Base-by-base conservation (phyloP, 352 stramenopile species). In the Pythium dissimile region DNA sequence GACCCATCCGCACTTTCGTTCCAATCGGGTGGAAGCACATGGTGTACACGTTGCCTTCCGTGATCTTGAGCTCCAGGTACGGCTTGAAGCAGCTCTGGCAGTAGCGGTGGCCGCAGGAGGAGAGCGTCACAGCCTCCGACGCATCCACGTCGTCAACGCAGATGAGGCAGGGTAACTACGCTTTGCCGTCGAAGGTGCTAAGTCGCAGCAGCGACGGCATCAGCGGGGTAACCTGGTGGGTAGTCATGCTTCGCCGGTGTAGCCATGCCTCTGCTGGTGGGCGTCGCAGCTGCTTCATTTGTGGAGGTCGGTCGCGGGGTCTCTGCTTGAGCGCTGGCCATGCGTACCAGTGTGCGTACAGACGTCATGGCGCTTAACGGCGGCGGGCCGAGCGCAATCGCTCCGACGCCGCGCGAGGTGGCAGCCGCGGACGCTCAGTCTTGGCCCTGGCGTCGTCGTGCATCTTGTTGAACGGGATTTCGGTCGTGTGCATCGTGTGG, bases 161-260 rank as follows among this genome's bases (percentile, higher is more conserved):
- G 49, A 91, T 89, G 45, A 84, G 79, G 49, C 81, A 91, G 45
- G 81, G 63, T 34, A 85, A 86, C 10, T 75, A 86, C 56, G 89
- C 75, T 35, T 49, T 20, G 27, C 28, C 21, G 11, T 51, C 44
- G 24, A 27, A n/a, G n/a, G 32, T 18, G 21, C 41, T 24, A 10
- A 27, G 23, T n/a, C 49, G 26, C 11, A 58, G 11, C 21, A 58
- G 24, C 28, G 41, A 53, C 16, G 46, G 50, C 11, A 57, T 10
- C 35, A 56, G 28, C n/a, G 49, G 49, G 11, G 35, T 26, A 15
- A 56, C 15, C 26, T 16, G 28, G 13, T 26, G 43, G 18, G 21
- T 37, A 8, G 21, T 23, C 8, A n/a, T 13, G 43, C 43, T 21
- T 3, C 21, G 24, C 16, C 43, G 43, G 18, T 12, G 7, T 10